phyloP scores from a whole-genome alignment of 2,329 filamentous ascomycete species.

The Nectriaceae sp. region DNA sequence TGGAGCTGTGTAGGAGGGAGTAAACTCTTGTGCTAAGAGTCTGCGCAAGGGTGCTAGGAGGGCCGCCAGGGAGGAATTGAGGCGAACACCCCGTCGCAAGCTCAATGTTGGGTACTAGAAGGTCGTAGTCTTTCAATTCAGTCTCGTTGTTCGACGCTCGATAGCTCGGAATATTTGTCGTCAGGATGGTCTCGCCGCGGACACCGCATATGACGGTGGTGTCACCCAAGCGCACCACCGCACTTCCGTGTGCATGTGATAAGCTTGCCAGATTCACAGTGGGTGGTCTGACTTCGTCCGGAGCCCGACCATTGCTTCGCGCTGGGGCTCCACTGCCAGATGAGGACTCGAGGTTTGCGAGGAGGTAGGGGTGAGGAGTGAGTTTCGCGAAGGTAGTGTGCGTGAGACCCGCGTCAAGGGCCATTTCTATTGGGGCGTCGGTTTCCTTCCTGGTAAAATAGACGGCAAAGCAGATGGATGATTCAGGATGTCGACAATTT shows the following conservation, averaged over 20 bases:
- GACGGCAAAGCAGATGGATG: neutral
- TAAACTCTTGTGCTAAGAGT: slow-evolving; percentile 80
- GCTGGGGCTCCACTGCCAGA: slow-evolving; percentile 50
- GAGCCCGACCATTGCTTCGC: slow-evolving; percentile 79
- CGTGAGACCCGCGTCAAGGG: slow-evolving; percentile 43
- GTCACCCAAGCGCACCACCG: slow-evolving; percentile 84
- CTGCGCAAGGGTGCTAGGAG: slow-evolving; percentile 80
- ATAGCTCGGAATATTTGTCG: slow-evolving; percentile 71
- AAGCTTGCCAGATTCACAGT: slow-evolving; percentile 81
- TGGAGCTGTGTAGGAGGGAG: slow-evolving; percentile 71
- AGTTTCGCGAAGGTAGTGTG: slow-evolving; percentile 83
- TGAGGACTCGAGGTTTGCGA: slow-evolving; percentile 77
- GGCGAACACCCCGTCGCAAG: slow-evolving; percentile 89
- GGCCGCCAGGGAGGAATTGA: slow-evolving; percentile 78
- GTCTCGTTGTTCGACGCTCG: slow-evolving; percentile 44
- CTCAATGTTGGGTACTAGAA: slow-evolving; percentile 93
- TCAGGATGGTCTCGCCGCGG: slow-evolving; percentile 79
- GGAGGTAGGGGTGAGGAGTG: slow-evolving; percentile 84
- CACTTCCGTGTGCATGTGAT: slow-evolving; percentile 86
- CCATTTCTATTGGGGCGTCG: slow-evolving; percentile 23
- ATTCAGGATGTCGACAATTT: neutral
- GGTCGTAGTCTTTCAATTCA: slow-evolving; percentile 63
- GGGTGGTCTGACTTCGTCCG: slow-evolving; percentile 69
- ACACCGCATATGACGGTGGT: slow-evolving; percentile 95
- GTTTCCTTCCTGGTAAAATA: neutral